phyloP scores from a whole-genome alignment of 345 rosid species.

The Citrus sinensis region DVS_A1.0 CM039161.1:4624501-4625000 shows the following conservation, averaged over 20 bases:
- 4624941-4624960: background rate
- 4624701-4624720: background rate
- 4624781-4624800: background rate
- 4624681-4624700: background rate
- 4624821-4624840: background rate
- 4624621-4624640: background rate
- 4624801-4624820: background rate
- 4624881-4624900: too few relatives aligned
- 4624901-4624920: background rate
- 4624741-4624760: background rate
- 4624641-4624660: background rate
- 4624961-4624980: too few relatives aligned
- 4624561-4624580: background rate
- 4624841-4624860: background rate
- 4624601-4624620: background rate
- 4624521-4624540: constrained; percentile 96
- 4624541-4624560: constrained; percentile 72
- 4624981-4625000: too few relatives aligned
- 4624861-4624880: too few relatives aligned
- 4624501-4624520: constrained; percentile 84
- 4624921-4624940: background rate
- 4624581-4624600: background rate
- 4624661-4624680: background rate
- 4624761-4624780: background rate
- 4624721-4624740: background rate